Base-by-base conservation (phyloP, 2,329 filamentous ascomycete species). In the Colletotrichum spaethianum region DNA sequence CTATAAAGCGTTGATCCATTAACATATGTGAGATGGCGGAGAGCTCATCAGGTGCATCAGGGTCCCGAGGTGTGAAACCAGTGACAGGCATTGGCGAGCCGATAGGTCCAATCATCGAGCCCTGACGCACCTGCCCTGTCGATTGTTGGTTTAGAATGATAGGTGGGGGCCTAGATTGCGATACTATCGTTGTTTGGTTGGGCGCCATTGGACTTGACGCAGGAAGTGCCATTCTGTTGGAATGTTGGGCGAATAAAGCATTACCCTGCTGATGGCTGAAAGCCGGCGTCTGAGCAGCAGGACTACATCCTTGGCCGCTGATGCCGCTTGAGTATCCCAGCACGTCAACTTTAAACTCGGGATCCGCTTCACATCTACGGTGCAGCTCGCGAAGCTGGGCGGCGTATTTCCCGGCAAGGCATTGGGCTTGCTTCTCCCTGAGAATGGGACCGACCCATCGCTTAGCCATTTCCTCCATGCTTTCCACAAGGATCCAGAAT, bases 1-100 rank as follows among this genome's bases (percentile, higher is more conserved):
- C 77, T 70, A 80, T 75, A n/a, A 81, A 81, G 0, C 76, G 65
- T 20, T 81, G 78, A 7, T 81, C 75, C 74, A 80, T 78, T 1
- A 81, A 61, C 28, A 77, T 76, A 1, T 78, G 79, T 0, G 78
- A 80, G 2, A 82, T 82, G 0, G 74, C 73, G 0, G 78, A 78
- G 0, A 80, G 62, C 48, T 78, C 76, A 20, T 80, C 79, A 0
- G 73, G 74, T 1, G 67, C 64, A 18, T 74, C 73, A 3, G 63
- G 28, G 0, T 73, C 73, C 7, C 67, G 53, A 3, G 67, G 59
- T 4, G 60, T 44, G 3, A 74, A 72, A 1, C 67, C 63, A 0
- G 71, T 26, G 4, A 71, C 61, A 9, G 61, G 40, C 12, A 73
- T 20, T 3, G 70, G 67, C 0, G 70, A 73, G 7, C 8, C 67